Evolutionary conservation across 2,329 filamentous ascomycete genomes (phyloP), one percentile per base, ranked within the genome.

Genomic region (Arthroderma sp.): DNA sequence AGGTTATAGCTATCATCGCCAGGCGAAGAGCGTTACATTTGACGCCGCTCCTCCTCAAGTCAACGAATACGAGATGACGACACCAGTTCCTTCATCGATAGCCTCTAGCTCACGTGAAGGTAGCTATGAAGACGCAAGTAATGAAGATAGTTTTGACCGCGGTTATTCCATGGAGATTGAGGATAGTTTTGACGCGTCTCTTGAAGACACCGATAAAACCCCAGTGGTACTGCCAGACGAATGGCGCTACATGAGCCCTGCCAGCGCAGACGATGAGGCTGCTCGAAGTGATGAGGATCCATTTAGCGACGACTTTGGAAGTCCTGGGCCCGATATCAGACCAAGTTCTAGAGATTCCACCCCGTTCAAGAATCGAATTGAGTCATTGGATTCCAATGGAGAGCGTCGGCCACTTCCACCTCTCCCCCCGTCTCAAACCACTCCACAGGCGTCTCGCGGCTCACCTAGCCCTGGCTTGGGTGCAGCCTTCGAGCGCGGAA

Each of bases 21-120:
- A 95, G 72, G 85, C 89, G 52, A 98, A 98, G 78, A 96, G 91
- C 66, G 93, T 98, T 59, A 98, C 91, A 0, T 98, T 98, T 69
- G 90, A 97, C 73, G 87, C 86, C 38, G 90, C 88, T 1, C 91
- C 91, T 21, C 93, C 93, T 23, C 88, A 95, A 68, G 81, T 98
- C 66, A 95, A 97, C 68, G 93, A 98, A 73, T 98, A 97, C 70
- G 93, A 97, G 73, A 91, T 96, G 87, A 87, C 89, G 35, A 98
- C 93, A 1, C 93, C 93, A 9, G 93, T 96, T 67, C 82, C 94
- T n/a, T 96, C 91, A 1, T 95, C 91, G 0, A 79, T 94, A 23
- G 88, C 88, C 25, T 91, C 88, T 53, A 90, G 86, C 64, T 97
- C 91, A 11, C 86, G 91, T 7, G 89, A 96, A 67, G 89, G 90